phyloP scores from a whole-genome alignment of 2,329 filamentous ascomycete genomes.

The Alternaria dauci region DNA sequence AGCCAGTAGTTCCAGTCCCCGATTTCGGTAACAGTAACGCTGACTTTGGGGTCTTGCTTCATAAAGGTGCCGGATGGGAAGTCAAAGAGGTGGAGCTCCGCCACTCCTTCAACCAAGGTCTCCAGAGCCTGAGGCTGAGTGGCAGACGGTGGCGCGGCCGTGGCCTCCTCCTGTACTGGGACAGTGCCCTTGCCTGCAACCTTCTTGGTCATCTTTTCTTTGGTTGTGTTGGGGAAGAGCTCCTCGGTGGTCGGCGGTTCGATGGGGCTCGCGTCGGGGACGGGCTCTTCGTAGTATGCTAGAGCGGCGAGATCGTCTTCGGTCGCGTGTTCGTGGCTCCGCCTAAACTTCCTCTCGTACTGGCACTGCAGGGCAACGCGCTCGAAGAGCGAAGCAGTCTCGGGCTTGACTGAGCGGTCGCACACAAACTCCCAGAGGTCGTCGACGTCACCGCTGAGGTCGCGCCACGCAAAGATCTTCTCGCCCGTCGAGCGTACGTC shows the following conservation, averaged over 20 bases:
- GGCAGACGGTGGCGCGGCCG: constrained; percentile 67
- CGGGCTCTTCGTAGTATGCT: constrained; percentile 72
- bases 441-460: constrained; percentile 89
- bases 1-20: constrained; percentile 97
- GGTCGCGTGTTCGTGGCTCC: constrained; percentile 79
- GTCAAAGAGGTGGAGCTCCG: constrained; percentile 93
- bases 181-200: constrained; percentile 44
- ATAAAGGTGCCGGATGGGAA: constrained; percentile 87
- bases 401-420: constrained; percentile 73
- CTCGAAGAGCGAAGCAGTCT: constrained; percentile 81
- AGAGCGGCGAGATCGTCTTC: constrained; percentile 84
- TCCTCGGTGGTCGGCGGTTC: constrained; percentile 42
- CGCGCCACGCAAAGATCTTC: constrained; percentile 91
- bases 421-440: constrained; percentile 99
- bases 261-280: constrained; percentile 65
- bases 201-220: constrained; percentile 55
- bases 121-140: constrained; percentile 73
- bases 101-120: constrained; percentile 76
- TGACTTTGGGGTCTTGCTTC: constrained; percentile 76
- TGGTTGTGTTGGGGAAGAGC: constrained; percentile 48
- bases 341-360: constrained; percentile 94
- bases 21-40: constrained; percentile 82
- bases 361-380: constrained; percentile 89
- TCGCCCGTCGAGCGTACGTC: constrained; percentile 82
- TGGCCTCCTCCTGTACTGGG: constrained; percentile 56